Evolutionary conservation across 768 basidiomycete species (phyloP).

Genomic region (Mycena amicta): DNA sequence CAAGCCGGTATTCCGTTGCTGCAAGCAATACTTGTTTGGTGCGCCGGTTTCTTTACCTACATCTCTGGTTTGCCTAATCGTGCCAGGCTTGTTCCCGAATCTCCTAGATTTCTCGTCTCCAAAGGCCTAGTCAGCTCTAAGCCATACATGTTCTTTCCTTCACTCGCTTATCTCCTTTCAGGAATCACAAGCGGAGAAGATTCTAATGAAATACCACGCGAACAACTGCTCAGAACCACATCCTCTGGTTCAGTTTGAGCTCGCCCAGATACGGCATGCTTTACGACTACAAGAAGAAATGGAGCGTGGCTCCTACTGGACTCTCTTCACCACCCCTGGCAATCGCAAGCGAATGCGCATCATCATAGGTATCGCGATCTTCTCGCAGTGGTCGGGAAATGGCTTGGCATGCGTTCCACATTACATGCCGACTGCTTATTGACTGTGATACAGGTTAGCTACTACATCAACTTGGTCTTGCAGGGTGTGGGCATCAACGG

Average conservation of each 20-base stretch:
- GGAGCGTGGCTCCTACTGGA: constrained; percentile 47
- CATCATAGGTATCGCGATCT: constrained; percentile 66
- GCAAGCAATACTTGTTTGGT: constrained; percentile 60
- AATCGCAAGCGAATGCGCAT: constrained; percentile 71
- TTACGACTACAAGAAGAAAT: constrained; percentile 63
- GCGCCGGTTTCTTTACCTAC: constrained; percentile 13
- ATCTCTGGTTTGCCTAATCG: constrained; percentile 2
- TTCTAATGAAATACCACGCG: constrained; percentile 76
- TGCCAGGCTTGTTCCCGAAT: constrained; percentile 65
- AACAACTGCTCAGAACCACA: constrained; percentile 54
- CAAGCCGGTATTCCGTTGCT: constrained; percentile 61
- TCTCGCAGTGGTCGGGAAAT: constrained; percentile 79
- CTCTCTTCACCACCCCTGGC: constrained; percentile 62
- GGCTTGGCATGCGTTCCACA: constrained; percentile 53
- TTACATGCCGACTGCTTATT: not conserved
- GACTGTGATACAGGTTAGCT: constrained; percentile 30
- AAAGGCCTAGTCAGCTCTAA: constrained; percentile 52
- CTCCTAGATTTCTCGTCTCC: constrained; percentile 66
- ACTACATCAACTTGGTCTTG: constrained; percentile 72
- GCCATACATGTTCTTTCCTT: not conserved
- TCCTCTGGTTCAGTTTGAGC: constrained; percentile 57
- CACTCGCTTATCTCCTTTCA: constrained; percentile 19
- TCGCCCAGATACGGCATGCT: constrained; percentile 73
- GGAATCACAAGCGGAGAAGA: constrained; percentile 59
- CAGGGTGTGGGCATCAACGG: constrained; percentile 62